phyloP scores from a whole-genome alignment of 2,329 filamentous ascomycete species.

The Fusarium chlamydosporum region DNA sequence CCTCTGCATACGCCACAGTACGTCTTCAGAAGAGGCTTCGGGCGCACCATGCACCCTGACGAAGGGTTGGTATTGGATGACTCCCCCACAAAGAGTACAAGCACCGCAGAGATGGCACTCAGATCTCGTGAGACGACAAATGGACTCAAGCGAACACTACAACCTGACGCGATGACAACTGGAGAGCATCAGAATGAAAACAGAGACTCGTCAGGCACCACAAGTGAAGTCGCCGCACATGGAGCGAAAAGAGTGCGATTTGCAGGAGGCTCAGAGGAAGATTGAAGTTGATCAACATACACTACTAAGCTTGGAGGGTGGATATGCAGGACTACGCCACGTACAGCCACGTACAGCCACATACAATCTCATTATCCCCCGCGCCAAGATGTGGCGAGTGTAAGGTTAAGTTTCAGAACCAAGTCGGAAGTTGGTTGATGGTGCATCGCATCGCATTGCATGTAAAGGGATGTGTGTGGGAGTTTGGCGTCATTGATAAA shows the following conservation, averaged over 20 bases:
- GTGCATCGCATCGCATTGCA: slow-evolving; percentile 16
- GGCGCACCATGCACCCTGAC: slow-evolving; percentile 59
- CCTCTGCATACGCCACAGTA: slow-evolving; percentile 61
- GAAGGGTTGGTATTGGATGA: slow-evolving; percentile 60
- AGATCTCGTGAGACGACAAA: slow-evolving; percentile 29
- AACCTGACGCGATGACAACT: slow-evolving; percentile 31
- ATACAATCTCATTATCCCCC: neutral
- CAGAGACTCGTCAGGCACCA: slow-evolving; percentile 28
- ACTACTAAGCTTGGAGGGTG: neutral
- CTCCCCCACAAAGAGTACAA: slow-evolving; percentile 26
- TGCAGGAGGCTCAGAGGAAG: slow-evolving; percentile 27
- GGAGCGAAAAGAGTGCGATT: slow-evolving; percentile 55
- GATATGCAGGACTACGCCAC: slow-evolving; percentile 28
- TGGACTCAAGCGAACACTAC: slow-evolving; percentile 49
- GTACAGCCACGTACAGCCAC: slow-evolving; percentile 33
- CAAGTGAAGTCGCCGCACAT: slow-evolving; percentile 42
- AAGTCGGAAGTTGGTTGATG: slow-evolving; percentile 39
- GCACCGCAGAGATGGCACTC: slow-evolving; percentile 13
- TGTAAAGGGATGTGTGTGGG: slow-evolving; percentile 18
- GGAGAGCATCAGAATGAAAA: slow-evolving; percentile 19
- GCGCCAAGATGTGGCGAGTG: slow-evolving; percentile 29
- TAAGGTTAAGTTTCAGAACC: slow-evolving; percentile 42
- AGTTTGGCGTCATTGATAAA: slow-evolving; percentile 33
- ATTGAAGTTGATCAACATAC: slow-evolving; percentile 1
- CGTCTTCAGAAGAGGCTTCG: slow-evolving; percentile 67